Conservation (phyloP, 106 monocot species). For the Triglochin maritima region DNA sequence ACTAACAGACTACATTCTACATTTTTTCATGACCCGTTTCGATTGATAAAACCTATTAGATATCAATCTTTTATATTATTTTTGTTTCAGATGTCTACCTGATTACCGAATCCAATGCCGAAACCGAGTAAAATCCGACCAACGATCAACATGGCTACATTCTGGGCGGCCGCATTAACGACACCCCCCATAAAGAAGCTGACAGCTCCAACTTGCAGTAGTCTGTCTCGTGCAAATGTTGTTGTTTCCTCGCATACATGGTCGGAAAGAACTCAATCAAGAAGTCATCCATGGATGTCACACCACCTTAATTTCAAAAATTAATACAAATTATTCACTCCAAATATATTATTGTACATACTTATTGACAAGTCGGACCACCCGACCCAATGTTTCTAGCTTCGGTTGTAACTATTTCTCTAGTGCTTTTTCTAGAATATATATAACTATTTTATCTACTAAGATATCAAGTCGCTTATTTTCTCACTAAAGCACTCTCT, state of each 20-base stretch:
- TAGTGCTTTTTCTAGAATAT: too few relatives aligned
- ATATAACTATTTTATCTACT: too few relatives aligned
- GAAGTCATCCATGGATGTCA: slow-evolving; percentile 55
- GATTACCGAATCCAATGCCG: slow-evolving; percentile 44
- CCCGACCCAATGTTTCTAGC: too few relatives aligned
- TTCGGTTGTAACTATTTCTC: too few relatives aligned
- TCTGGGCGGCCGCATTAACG: slow-evolving; percentile 29
- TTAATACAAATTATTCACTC: background rate
- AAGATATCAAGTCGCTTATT: too few relatives aligned
- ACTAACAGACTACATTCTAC: too few relatives aligned
- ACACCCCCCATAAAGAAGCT: slow-evolving; percentile 45
- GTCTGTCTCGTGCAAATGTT: slow-evolving; percentile 17
- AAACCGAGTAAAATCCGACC: slow-evolving; percentile 42
- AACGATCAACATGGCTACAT: slow-evolving; percentile 29
- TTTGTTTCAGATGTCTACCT: slow-evolving; percentile 2
- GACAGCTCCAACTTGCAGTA: slow-evolving; percentile 38
- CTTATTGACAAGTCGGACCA: background rate
- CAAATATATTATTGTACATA: background rate
- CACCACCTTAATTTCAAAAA: slow-evolving; percentile 17
- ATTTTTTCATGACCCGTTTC: too few relatives aligned
- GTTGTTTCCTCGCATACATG: slow-evolving; percentile 26
- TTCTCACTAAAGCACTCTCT: too few relatives aligned
- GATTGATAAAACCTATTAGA: too few relatives aligned
- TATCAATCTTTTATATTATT: too few relatives aligned
- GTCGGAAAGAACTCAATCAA: slow-evolving; percentile 33